These are phyloP conservation scores for Exserohilum rostratum DNA, from an alignment of 2,329 filamentous ascomycete species.

Conservation along the genomic window DNA sequence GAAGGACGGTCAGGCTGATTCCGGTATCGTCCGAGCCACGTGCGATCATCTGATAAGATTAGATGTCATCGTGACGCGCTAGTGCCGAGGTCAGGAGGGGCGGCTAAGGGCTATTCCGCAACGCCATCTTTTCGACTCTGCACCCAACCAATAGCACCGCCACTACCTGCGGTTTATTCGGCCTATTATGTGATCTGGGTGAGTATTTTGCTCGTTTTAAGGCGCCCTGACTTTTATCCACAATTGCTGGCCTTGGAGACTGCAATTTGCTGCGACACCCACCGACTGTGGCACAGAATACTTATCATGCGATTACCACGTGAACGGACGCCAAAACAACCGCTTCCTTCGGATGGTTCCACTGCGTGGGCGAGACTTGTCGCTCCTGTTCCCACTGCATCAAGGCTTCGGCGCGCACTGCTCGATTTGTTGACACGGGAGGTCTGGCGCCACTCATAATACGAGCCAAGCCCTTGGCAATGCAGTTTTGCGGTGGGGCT, in stretches of 20 bases:
- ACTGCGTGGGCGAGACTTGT: conserved; percentile 3
- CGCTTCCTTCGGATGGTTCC: conserved; percentile 2
- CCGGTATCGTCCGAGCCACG: background rate
- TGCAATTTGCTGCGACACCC: background rate
- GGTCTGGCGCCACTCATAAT: conserved; percentile 11
- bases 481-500: conserved; percentile 11
- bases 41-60: conserved; percentile 25
- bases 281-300: background rate
- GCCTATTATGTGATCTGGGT: background rate
- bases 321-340: conserved; percentile 1
- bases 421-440: conserved; percentile 17
- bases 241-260: background rate
- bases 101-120: background rate
- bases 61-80: conserved; percentile 13
- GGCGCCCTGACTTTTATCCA: too few relatives aligned
- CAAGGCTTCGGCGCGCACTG: conserved; percentile 14
- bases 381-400: conserved; percentile 2
- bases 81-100: conserved; percentile 4
- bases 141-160: background rate
- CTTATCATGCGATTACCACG: conserved; percentile 5
- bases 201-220: background rate
- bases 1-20: background rate
- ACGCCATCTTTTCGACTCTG: background rate
- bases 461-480: conserved; percentile 24
- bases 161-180: background rate